Conservation (phyloP, 2,329 filamentous ascomycete species). For the Lachnellula subtilissima region DNA sequence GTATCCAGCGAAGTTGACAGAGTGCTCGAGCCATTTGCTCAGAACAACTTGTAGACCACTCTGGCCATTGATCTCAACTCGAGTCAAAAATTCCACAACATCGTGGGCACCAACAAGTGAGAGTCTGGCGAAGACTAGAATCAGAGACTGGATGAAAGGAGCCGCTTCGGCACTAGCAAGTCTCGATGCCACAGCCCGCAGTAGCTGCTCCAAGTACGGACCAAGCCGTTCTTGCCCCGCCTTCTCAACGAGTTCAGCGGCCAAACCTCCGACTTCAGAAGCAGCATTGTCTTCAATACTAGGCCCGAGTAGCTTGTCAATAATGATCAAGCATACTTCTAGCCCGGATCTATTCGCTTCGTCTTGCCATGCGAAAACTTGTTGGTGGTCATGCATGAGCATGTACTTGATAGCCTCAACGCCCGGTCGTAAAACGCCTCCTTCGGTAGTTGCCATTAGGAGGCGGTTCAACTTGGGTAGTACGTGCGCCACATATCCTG, state of each 20-base stretch:
- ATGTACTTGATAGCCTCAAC: constrained; percentile 86
- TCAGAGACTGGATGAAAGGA: constrained; percentile 90
- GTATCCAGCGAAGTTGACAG: constrained; percentile 94
- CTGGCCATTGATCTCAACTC: constrained; percentile 72
- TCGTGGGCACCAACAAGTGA: constrained; percentile 81
- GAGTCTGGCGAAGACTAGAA: constrained; percentile 88
- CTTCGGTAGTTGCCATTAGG: constrained; percentile 78
- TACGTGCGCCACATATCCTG: constrained; percentile 76
- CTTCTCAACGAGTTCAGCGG: constrained; percentile 92
- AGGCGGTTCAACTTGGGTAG: constrained; percentile 84
- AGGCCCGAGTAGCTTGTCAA: constrained; percentile 82
- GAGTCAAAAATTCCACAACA: constrained; percentile 85
- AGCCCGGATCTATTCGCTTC: constrained; percentile 74
- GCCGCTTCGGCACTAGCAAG: constrained; percentile 78
- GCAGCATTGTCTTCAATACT: constrained; percentile 88
- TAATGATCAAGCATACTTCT: constrained; percentile 84
- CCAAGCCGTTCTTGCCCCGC: constrained; percentile 87
- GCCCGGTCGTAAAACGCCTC: constrained; percentile 80
- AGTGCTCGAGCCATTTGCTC: constrained; percentile 95
- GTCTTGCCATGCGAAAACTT: constrained; percentile 84
- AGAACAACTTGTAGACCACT: constrained; percentile 87
- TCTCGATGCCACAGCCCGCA: constrained; percentile 82
- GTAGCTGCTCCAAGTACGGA: constrained; percentile 80
- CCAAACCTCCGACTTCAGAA: constrained; percentile 91
- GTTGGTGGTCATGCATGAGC: constrained; percentile 81